phyloP scores from a whole-genome alignment of 2,329 filamentous ascomycete genomes.

The Nakataea oryzae region DNA sequence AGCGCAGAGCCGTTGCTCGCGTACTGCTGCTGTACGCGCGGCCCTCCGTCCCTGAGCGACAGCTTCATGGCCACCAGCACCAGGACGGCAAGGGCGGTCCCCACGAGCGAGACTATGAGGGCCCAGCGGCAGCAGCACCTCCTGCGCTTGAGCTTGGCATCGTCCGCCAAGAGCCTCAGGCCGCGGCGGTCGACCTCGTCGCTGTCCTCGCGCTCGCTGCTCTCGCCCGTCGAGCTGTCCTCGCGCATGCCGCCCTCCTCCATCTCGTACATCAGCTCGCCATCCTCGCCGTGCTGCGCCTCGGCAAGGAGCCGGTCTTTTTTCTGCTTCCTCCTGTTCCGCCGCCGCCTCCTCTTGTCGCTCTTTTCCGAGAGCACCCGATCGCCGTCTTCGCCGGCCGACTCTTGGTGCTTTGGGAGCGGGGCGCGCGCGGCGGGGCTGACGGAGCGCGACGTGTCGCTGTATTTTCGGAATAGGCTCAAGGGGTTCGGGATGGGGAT shows the following conservation, averaged over 20 bases:
- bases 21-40: slow-evolving; percentile 20
- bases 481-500: slow-evolving; percentile 40
- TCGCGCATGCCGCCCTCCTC: slow-evolving; percentile 68
- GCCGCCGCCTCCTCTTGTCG: slow-evolving; percentile 39
- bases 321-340: slow-evolving; percentile 40
- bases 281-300: slow-evolving; percentile 55
- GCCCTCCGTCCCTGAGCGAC: slow-evolving; percentile 26
- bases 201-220: slow-evolving; percentile 51
- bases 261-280: slow-evolving; percentile 80
- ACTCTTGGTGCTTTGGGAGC: slow-evolving; percentile 6
- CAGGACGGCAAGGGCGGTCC: slow-evolving; percentile 43
- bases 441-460: slow-evolving; percentile 23
- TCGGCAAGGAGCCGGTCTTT: slow-evolving; percentile 40
- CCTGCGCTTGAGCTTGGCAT: slow-evolving; percentile 35
- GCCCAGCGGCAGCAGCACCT: slow-evolving; percentile 43
- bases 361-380: slow-evolving; percentile 3
- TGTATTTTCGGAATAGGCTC: slow-evolving; percentile 28
- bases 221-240: slow-evolving; percentile 52
- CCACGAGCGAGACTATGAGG: slow-evolving; percentile 40
- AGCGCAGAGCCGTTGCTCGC: slow-evolving; percentile 76
- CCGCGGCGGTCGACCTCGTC: slow-evolving; percentile 44
- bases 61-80: slow-evolving; percentile 49
- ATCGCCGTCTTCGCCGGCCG: background rate
- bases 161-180: slow-evolving; percentile 35
- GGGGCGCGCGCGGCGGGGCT: slow-evolving; percentile 19